Conservation (phyloP, 768 basidiomycete genomes). For the Austroboletus festivus region DNA sequence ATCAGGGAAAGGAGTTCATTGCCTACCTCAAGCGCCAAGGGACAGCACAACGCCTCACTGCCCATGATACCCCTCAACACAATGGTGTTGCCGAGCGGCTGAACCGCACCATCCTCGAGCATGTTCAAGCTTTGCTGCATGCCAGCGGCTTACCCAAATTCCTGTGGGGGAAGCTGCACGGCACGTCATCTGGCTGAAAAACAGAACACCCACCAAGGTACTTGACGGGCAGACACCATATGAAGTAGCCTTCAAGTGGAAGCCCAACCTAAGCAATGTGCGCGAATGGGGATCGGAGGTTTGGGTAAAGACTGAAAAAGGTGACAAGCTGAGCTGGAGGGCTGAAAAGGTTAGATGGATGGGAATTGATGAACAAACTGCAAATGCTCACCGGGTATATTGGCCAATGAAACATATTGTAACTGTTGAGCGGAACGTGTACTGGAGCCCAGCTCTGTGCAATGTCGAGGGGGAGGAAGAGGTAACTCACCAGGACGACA, state of each 20-base stretch:
- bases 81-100: constrained; percentile 29
- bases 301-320: constrained; percentile 3
- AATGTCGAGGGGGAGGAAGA: no score
- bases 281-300: constrained; percentile 16
- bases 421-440: no score
- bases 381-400: no score
- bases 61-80: constrained; percentile 18
- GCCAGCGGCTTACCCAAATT: constrained; percentile 12
- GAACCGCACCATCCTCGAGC: constrained; percentile 18
- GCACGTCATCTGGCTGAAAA: constrained; percentile 19
- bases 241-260: constrained; percentile 2
- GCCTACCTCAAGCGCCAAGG: not conserved
- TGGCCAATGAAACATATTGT: no score
- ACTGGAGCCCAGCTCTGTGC: no score
- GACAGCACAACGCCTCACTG: not conserved
- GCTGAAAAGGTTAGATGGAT: constrained; percentile 11
- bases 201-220: not conserved
- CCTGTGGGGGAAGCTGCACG: constrained; percentile 24
- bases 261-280: constrained; percentile 15
- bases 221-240: constrained; percentile 8
- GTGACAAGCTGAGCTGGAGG: constrained; percentile 14
- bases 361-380: no score
- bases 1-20: not conserved
- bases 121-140: constrained; percentile 15
- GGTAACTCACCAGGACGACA: no score